phyloP scores from a whole-genome alignment of 257 asterid genomes.

The Misopates orontium region DNA sequence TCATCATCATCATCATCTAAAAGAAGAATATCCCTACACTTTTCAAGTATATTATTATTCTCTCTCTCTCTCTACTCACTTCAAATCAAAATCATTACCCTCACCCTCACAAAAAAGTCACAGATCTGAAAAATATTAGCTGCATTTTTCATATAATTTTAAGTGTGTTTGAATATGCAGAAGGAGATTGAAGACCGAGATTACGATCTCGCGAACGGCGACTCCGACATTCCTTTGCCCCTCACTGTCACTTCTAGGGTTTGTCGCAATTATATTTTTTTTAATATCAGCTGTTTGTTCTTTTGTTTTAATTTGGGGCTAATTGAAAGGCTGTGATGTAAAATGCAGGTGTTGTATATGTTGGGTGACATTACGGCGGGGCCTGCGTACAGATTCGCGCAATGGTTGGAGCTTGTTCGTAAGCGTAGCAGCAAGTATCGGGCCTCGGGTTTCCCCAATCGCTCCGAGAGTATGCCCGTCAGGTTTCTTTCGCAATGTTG shows the following conservation, averaged over 20 bases:
- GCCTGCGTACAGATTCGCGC: constrained; percentile 86
- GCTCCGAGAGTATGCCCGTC: constrained; percentile 64
- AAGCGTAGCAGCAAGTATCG: constrained; percentile 82
- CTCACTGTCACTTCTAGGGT: constrained; percentile 96
- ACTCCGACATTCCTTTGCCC: constrained; percentile 80
- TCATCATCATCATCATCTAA: constrained; percentile 5
- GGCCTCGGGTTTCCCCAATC: constrained; percentile 86
- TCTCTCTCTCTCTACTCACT: constrained; percentile 27
- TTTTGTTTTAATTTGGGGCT: neutral
- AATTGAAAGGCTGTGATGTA: constrained; percentile 9
- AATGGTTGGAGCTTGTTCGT: constrained; percentile 99
- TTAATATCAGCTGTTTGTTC: neutral
- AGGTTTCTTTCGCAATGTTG: constrained; percentile 44
- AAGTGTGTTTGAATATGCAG: constrained; percentile 52
- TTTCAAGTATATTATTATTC: constrained; percentile 42
- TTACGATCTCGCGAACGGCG: constrained; percentile 69
- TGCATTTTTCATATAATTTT: constrained; percentile 3
- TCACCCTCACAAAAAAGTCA: constrained; percentile 5
- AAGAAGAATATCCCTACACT: constrained; percentile 40
- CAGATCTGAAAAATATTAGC: neutral
- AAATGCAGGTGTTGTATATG: constrained; percentile 89
- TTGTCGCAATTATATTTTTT: neutral
- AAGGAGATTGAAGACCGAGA: constrained; percentile 77
- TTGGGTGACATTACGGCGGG: constrained; percentile 95
- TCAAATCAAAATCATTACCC: constrained; percentile 26